Evolutionary conservation across 495 filamentous ascomycete species (phyloP), one percentile per base, ranked within the genome.

Genomic region (Aspergillus saccharolyticus): DNA sequence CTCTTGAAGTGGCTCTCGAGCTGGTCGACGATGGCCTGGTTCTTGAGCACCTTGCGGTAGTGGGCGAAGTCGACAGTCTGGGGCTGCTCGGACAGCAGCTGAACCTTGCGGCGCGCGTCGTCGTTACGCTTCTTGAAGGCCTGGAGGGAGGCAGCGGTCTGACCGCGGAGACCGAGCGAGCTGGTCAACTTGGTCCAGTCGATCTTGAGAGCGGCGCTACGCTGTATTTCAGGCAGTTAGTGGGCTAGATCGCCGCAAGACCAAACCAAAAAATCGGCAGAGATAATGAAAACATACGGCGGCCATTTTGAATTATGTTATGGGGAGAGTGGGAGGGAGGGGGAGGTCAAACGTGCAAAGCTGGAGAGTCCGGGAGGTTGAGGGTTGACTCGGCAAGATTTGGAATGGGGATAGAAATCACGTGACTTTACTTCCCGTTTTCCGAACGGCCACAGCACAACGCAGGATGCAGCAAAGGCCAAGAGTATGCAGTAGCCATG

Each of bases 71-170:
- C 91, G 76, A 99, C 81, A 28, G 82, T 79, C 70, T 89, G 87
- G 51, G 92, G 80, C 66, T 86, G 84, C 68, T 94, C 88, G 48
- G 81, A 83, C 44, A 97, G 89, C 44, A 83, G 54, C 70, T 83
- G 81, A 33, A 97, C 80, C 78, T 91, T 92, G 78, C 95, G 92
- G 78, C 94, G 93, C 70, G 89, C 92, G 69, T 97, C 92, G 64
- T 99, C 95, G 81, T 97, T 97, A 77, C 95, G 94, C 85, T 96
- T 93, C 82, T 99, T 99, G 87, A 99, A 99, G 63, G 89, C 79
- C 71, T 90, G 85, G 52, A 99, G 89, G 53, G 92, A 87, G 62
- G 87, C 75, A 57, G 87, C 90, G 62, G 95, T 99, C 76, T 89
- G 88, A 70, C 95, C 95, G 78, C 89, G 90, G 74, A 99, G 89